Conservation (phyloP, 257 asterid species). For the Nicotiana paniculata region DNA sequence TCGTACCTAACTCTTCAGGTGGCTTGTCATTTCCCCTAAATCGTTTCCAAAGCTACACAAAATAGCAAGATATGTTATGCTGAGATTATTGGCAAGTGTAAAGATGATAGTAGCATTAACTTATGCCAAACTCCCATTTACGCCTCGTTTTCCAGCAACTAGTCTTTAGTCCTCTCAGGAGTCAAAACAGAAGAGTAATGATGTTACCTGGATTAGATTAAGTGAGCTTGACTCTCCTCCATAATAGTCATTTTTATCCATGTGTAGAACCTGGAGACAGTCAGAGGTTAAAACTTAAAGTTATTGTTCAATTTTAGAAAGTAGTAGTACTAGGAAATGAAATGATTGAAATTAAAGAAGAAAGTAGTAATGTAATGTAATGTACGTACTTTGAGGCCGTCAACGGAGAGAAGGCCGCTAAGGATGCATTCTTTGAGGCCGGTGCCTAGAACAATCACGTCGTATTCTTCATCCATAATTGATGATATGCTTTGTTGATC, state of each 20-base stretch:
- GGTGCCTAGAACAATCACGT: constrained; percentile 86
- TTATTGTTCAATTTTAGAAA: background rate
- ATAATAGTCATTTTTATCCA: constrained; percentile 94
- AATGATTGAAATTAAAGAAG: background rate
- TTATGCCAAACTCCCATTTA: background rate
- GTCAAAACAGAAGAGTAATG: background rate
- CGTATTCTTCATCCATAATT: constrained; percentile 90
- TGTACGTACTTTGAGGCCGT: constrained; percentile 63
- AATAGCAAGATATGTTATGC: background rate
- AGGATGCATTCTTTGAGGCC: constrained; percentile 97
- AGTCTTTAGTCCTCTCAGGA: background rate
- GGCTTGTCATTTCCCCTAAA: constrained; percentile 74
- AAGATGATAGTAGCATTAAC: background rate
- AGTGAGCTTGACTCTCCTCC: constrained; percentile 95
- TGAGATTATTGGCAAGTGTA: background rate
- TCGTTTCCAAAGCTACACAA: constrained; percentile 83
- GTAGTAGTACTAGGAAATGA: background rate
- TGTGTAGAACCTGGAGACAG: constrained; percentile 65
- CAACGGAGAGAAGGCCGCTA: constrained; percentile 88
- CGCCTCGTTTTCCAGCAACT: background rate
- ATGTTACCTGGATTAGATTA: constrained; percentile 68
- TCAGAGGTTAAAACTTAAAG: background rate
- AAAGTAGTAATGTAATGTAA: background rate
- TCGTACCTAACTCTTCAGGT: constrained; percentile 66
- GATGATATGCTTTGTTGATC: background rate